phyloP scores from a whole-genome alignment of 1,284 basidiomycete species.

The Papiliotrema laurentii region DNA sequence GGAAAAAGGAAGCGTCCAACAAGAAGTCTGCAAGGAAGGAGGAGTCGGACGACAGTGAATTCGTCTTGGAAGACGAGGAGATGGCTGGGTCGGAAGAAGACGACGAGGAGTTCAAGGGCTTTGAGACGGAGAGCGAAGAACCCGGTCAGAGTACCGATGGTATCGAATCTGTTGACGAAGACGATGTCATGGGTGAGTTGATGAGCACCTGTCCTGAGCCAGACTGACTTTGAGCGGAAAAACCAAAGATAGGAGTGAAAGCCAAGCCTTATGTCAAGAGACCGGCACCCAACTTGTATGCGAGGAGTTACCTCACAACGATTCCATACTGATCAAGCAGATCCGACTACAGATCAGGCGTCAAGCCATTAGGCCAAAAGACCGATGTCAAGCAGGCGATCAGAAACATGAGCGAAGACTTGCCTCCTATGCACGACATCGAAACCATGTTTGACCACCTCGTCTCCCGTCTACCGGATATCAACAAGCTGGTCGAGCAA shows the following conservation, averaged over 20 bases:
- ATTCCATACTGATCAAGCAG: constrained; percentile 10
- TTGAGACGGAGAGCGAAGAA: too few species aligned
- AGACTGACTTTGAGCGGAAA: constrained; percentile 12
- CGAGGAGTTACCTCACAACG: not conserved
- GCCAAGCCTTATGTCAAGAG: not conserved
- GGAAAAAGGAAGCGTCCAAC: constrained; percentile 3
- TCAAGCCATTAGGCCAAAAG: constrained; percentile 23
- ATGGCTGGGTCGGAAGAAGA: constrained; percentile 16
- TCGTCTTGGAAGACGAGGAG: constrained; percentile 29
- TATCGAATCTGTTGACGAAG: constrained; percentile 14
- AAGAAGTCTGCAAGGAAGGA: constrained; percentile 15
- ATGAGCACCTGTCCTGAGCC: not conserved
- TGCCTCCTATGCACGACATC: constrained; percentile 77
- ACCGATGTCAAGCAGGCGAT: constrained; percentile 19
- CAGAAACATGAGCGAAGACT: constrained; percentile 38
- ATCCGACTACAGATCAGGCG: constrained; percentile 22
- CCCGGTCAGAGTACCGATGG: too few species aligned
- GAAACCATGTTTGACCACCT: constrained; percentile 82
- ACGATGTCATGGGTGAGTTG: constrained; percentile 11
- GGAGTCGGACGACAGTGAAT: constrained; percentile 24
- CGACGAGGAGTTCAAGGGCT: constrained; percentile 21
- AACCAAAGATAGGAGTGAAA: constrained; percentile 25
- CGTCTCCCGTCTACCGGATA: constrained; percentile 35
- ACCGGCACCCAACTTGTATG: constrained; percentile 3
- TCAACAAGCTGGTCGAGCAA: constrained; percentile 58